Evolutionary conservation across 108 stramenopile species (phyloP), one percentile per base, ranked within the genome.

Genomic region (Nitzschia sp.): DNA sequence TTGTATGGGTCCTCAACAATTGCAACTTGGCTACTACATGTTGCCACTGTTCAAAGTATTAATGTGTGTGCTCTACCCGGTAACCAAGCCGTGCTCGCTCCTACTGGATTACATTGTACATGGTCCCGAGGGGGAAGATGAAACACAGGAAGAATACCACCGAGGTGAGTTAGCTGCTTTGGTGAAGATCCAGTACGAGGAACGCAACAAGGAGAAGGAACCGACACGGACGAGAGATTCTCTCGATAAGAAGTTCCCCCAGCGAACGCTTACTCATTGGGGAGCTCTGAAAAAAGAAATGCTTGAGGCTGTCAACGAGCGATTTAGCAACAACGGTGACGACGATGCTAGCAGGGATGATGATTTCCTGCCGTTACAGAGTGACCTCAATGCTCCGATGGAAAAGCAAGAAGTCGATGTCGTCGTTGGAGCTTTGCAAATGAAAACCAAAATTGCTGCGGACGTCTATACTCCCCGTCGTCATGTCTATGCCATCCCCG

Each of bases 1-100:
- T 48, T 92, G 93, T 60, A 94, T 85, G 25, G 96, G 96, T 4
- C 92, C 92, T 0, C 71, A 88, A 47, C 93, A 95, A 65, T 69
- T 97, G 30, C 36, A 69, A 15, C 75, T 93, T 30, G 96, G 86
- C 3, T 73, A 85, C 21, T 58, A 66, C 36, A 66, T 97, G 70
- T 66, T 83, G 17, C 85, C 85, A 32, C 45, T 96, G 22, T 78
- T 96, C 1, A 79, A 64, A 50, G 33, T 75, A 17, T 68, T 86
- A 28, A 69, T 98, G 83, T 44, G 56, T 2, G 0, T 93, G 22
- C 61, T 96, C 19, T 88, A 80, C n/a, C 94, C 96, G 26, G 30
- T 98, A 8, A 78, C 96, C 19, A 79, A 76, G 53, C 97, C 97
- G 0, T 79, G 97, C 27, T 74, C 88, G 0, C 63, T 81, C 41